phyloP scores from a whole-genome alignment of 2,329 filamentous ascomycete genomes.

The Leptographium flavum region DNA sequence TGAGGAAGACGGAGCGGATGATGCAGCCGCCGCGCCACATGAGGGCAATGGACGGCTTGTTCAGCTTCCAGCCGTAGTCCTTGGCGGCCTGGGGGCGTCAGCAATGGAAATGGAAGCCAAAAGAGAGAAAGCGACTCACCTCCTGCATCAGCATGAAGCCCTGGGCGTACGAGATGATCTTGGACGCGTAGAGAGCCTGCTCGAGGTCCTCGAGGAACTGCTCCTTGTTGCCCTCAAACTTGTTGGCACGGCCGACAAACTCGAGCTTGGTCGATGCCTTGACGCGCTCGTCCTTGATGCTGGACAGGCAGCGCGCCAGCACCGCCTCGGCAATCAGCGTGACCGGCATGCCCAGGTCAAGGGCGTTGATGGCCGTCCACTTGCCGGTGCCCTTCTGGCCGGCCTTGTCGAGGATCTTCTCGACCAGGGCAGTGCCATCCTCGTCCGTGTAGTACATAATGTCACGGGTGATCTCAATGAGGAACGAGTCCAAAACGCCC shows the following conservation, averaged over 20 bases:
- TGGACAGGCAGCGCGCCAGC: slow-evolving; percentile 84
- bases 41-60: slow-evolving; percentile 98
- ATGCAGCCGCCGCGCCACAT: slow-evolving; percentile 99
- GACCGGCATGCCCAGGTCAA: slow-evolving; percentile 96
- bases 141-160: slow-evolving; percentile 99
- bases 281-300: slow-evolving; percentile 83
- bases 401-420: slow-evolving; percentile 98
- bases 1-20: slow-evolving; percentile 98
- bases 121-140: too few relatives aligned
- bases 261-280: slow-evolving; percentile 67
- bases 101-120: too few relatives aligned
- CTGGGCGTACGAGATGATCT: slow-evolving; percentile 99
- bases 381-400: slow-evolving; percentile 99
- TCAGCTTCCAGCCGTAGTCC: slow-evolving; percentile 96
- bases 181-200: slow-evolving; percentile 97
- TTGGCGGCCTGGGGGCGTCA: slow-evolving; percentile 56
- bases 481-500: slow-evolving; percentile 95
- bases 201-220: slow-evolving; percentile 94
- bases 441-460: slow-evolving; percentile 98
- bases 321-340: slow-evolving; percentile 96
- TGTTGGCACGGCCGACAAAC: slow-evolving; percentile 57
- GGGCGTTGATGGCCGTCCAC: slow-evolving; percentile 98
- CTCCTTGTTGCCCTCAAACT: slow-evolving; percentile 81
- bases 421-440: slow-evolving; percentile 76
- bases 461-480: slow-evolving; percentile 97